These are phyloP conservation scores for Lactuca saligna DNA, from an alignment of 129 eudicot species.

Conservation along the genomic window DNA sequence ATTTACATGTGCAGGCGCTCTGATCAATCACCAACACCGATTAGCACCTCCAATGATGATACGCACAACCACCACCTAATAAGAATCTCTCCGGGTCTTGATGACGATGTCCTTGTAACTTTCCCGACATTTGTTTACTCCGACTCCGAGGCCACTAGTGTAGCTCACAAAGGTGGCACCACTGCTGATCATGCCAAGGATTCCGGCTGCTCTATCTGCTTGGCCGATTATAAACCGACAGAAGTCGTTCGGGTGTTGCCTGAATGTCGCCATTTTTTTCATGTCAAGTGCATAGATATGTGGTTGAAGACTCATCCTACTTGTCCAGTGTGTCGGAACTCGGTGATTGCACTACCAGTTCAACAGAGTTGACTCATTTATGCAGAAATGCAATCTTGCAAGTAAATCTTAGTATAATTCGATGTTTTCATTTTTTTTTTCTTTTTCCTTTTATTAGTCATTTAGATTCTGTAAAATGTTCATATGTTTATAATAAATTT, in stretches of 20 bases:
- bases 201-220: slow-evolving; percentile 43
- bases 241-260: slow-evolving; percentile 47
- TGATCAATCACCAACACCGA: background rate
- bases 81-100: slow-evolving; percentile 23
- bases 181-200: slow-evolving; percentile 4
- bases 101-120: slow-evolving; percentile 29
- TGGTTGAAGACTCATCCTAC: slow-evolving; percentile 52
- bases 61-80: slow-evolving; percentile 2
- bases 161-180: background rate
- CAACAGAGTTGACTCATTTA: slow-evolving; percentile 9
- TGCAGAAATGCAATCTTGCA: background rate
- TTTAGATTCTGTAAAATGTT: no score
- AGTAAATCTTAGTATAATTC: background rate
- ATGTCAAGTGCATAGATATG: slow-evolving; percentile 43
- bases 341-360: slow-evolving; percentile 19
- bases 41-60: background rate
- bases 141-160: slow-evolving; percentile 17
- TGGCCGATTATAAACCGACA: slow-evolving; percentile 35
- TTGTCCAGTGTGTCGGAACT: slow-evolving; percentile 51
- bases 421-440: no score
- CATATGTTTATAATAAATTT: no score
- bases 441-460: no score
- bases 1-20: slow-evolving; percentile 31
- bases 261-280: slow-evolving; percentile 45
- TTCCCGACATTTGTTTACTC: slow-evolving; percentile 37